phyloP scores from a whole-genome alignment of 2,329 filamentous ascomycete genomes.

The Knoxdaviesia proteae region DNA sequence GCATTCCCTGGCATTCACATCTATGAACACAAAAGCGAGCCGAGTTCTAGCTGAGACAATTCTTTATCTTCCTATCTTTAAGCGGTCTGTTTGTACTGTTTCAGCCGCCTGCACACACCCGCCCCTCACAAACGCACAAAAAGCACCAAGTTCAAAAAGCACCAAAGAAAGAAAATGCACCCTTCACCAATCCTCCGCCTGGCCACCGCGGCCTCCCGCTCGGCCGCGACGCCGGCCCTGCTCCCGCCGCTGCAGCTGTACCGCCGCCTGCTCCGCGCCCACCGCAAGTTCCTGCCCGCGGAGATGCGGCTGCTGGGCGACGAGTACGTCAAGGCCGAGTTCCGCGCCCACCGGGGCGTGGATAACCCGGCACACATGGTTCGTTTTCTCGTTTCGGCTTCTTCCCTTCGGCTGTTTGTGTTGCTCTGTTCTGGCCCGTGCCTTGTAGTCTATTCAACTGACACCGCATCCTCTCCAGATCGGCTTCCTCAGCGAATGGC shows the following conservation, averaged over 20 bases:
- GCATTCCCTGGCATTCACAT: no score
- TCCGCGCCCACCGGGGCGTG: conserved; percentile 59
- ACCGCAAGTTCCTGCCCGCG: conserved; percentile 54
- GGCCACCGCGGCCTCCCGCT: conserved; percentile 9
- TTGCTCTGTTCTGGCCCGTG: no score
- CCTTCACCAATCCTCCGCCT: background rate
- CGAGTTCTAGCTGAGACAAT: no score
- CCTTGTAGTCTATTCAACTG: background rate
- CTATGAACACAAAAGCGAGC: no score
- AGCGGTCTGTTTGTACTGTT: no score
- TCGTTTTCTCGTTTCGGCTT: conserved; percentile 12
- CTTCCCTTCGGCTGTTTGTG: no score
- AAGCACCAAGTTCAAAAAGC: background rate
- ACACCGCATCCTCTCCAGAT: conserved; percentile 34
- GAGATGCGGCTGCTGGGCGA: conserved; percentile 74
- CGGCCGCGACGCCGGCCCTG: conserved; percentile 36
- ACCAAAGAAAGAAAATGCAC: background rate
- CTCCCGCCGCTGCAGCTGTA: conserved; percentile 81
- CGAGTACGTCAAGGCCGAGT: conserved; percentile 84
- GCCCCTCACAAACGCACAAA: background rate
- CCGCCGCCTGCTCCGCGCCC: conserved; percentile 65
- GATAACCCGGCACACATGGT: conserved; percentile 89
- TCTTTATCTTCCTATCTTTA: no score
- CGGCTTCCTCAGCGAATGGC: conserved; percentile 92
- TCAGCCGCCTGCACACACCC: no score